Evolutionary conservation across 768 basidiomycete species (phyloP), one percentile per base, ranked within the genome.

Genomic region (Chiua virens): DNA sequence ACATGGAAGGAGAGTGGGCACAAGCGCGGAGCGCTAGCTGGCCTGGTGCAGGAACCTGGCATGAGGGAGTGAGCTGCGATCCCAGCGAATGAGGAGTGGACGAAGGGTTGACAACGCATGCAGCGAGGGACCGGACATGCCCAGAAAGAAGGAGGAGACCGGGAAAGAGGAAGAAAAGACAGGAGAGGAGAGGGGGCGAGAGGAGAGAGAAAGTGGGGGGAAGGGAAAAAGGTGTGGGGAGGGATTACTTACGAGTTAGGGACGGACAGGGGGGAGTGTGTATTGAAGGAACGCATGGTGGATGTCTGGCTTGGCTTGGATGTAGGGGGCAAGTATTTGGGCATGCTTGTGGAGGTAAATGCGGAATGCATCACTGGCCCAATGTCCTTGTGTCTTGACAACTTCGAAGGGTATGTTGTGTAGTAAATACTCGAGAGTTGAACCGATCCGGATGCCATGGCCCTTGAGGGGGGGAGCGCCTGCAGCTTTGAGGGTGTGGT

Each of bases 361-460:
- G 1, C 47, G 18, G 51, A 71, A 75, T 5, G 69, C 62, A 13
- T 74, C 65, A 38, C 71, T 69, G 2, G 57, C 51, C 75, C 74
- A 77, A 0, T 67, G 42, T 0, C 74, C 71, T 18, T 62, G 25
- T 27, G 4, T 8, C 25, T 27, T 44, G n/a, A 25, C 25, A 8
- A 25, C 25, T 8, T 25, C 25, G 40, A 77, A 71, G 8, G 72
- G 67, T 0, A 70, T 50, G 2, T 69, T 71, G 9, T 61, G 57
- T 3, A 75, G 64, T 0, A 76, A 63, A 49, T 73, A 75, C 45
- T 71, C 66, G 0, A 76, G 58, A 0, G 71, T 72, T 6, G 64
- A 52, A 5, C 70, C 66, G 15, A 70, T 66, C 46, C 64, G 58
- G 18, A 67, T 57, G n/a, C 65, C 54, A 49, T 71, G 67, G 5